phyloP scores from a whole-genome alignment of 208 protist species.

The Angomonas deanei region DNA sequence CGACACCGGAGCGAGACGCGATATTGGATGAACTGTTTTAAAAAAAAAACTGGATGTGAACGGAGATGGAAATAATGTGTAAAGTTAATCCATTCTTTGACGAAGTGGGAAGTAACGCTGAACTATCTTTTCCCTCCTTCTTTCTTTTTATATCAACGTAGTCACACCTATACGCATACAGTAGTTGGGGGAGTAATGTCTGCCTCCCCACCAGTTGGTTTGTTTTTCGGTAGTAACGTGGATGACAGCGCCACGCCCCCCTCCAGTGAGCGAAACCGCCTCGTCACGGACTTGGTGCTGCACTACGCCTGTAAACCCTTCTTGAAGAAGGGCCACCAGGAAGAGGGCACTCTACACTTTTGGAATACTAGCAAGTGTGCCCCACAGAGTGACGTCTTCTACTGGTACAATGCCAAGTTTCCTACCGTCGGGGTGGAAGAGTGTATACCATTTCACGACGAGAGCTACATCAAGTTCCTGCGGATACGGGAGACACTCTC shows the following conservation, averaged over 20 bases:
- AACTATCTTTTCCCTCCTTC: constrained; percentile 10
- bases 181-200: constrained; percentile 3
- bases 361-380: not conserved
- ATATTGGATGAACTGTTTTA: constrained; percentile 54
- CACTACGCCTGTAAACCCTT: constrained; percentile 35
- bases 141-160: not conserved
- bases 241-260: constrained; percentile 31
- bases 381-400: constrained; percentile 19
- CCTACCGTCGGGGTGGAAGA: constrained; percentile 32
- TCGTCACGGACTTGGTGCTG: constrained; percentile 31
- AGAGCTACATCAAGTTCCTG: constrained; percentile 33
- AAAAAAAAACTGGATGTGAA: not conserved
- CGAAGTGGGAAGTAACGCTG: not conserved
- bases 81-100: not conserved
- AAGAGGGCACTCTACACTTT: not conserved
- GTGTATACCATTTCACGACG: constrained; percentile 29
- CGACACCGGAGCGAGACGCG: constrained; percentile 20
- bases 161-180: not conserved
- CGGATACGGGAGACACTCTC: constrained; percentile 32
- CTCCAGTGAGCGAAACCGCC: constrained; percentile 29
- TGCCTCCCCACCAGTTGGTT: constrained; percentile 16
- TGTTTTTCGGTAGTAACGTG: constrained; percentile 30
- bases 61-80: not conserved
- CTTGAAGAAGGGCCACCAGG: not conserved
- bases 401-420: constrained; percentile 19